Percentiles rank a stretch among this genome's conserved stretches.
phyloP scores from a whole-genome alignment of 495 filamentous ascomycete genomes.

The Tuber calosporum region DNA sequence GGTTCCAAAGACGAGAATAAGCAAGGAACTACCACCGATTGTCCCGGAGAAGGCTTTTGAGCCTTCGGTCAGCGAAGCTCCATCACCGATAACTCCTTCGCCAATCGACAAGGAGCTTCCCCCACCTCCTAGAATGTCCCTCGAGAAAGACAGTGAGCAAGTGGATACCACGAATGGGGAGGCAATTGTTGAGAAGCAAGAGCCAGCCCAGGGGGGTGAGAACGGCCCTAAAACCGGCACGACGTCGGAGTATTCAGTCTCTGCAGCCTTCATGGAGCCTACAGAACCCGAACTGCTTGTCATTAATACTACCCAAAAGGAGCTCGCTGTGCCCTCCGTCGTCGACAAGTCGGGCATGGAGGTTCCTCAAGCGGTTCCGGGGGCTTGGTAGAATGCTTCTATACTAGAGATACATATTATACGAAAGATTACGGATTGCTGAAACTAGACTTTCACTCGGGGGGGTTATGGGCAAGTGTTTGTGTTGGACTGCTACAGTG shows the following conservation, averaged over 20 bases:
- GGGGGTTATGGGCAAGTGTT: neutral
- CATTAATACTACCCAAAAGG: neutral
- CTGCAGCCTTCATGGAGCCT: neutral
- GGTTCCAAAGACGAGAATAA: constrained; percentile 34
- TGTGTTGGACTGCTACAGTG: neutral
- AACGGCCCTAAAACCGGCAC: neutral
- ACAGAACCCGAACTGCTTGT: neutral
- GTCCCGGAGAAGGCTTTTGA: neutral
- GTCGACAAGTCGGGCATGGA: neutral
- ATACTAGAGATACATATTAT: constrained; percentile 1
- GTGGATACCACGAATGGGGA: neutral
- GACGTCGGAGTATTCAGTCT: neutral
- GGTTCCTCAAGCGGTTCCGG: constrained; percentile 17
- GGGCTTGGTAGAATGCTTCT: constrained; percentile 22
- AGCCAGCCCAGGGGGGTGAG: neutral
- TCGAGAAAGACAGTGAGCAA: neutral
- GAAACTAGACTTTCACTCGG: neutral
- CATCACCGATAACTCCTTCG: neutral
- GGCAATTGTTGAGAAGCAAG: neutral
- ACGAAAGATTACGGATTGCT: neutral
- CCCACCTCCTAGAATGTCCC: neutral
- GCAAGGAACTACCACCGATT: constrained; percentile 12
- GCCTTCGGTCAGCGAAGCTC: neutral
- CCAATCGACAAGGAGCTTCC: neutral
- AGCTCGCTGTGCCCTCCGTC: neutral